Evolutionary conservation across 768 basidiomycete species (phyloP), one percentile per base, ranked within the genome.

Genomic region (Ephemerocybe angulata): DNA sequence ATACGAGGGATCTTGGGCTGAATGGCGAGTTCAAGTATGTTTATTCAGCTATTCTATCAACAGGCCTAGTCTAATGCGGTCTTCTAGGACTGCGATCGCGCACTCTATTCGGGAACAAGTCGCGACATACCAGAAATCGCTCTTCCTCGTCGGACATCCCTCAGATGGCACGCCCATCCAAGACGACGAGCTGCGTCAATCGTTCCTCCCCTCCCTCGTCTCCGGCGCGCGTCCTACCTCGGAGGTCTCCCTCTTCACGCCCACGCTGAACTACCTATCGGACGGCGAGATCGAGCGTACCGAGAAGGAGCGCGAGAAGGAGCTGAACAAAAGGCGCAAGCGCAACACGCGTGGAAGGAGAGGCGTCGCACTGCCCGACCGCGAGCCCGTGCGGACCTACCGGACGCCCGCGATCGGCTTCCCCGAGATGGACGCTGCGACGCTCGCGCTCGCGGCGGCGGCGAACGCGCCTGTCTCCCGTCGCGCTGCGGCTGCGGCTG

Each of bases 31-130:
- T 98, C 77, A 87, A 80, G 93, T 94, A 66, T 64, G 89, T 73
- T 4, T 35, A 11, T 5, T 12, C 30, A 33, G 15, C n/a, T 19
- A 19, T 41, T 41, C n/a, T 19, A 41, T n/a, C 17, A 46, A 21
- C 10, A 31, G 58, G 3, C 27, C 33, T 50, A 12, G 21, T 54
- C 51, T 50, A 43, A 12, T 47, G 49, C 3, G n/a, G 3, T 49
- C 42, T 21, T 44, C n/a, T 61, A 96, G 93, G 66, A 98, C 95
- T 13, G 93, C 94, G 22, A 91, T 99, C 57, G 87, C 93, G 0
- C 96, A 98, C 67, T 87, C 88, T 21, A 98, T 98, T 62, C 85
- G 96, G 28, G 97, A 99, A 68, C 97, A 99, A 74, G 82, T 94
- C 6, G 87, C 94, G 56, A 83, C 87, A 2, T 93, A 93, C 73